phyloP scores from a whole-genome alignment of 345 rosid species.

The Jatropha curcas region DNA sequence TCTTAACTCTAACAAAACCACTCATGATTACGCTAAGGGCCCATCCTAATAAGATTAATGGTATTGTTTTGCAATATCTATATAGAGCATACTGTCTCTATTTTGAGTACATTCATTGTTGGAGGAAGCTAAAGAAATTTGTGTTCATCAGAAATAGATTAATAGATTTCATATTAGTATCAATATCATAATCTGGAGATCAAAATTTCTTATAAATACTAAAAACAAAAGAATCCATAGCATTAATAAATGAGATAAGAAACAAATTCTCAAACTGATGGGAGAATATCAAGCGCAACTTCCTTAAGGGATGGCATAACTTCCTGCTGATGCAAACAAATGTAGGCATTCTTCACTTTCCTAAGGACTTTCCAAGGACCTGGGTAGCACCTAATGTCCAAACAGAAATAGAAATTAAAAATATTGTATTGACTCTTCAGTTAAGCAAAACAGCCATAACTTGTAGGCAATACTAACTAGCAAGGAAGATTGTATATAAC shows the following conservation, averaged over 20 bases:
- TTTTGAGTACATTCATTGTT: neutral
- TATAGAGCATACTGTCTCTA: neutral
- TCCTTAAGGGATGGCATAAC: slow-evolving; percentile 89
- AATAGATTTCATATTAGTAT: too few relatives aligned
- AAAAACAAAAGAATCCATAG: too few relatives aligned
- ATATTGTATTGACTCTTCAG: neutral
- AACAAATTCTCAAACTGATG: slow-evolving; percentile 48
- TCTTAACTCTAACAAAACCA: too few relatives aligned
- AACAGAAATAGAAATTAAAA: neutral
- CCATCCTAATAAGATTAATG: neutral
- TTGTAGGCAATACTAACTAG: too few relatives aligned
- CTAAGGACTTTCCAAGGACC: slow-evolving; percentile 90
- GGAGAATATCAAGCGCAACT: slow-evolving; percentile 82
- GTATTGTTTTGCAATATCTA: too few relatives aligned
- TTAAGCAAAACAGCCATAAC: neutral
- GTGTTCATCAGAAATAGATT: neutral
- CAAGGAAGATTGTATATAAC: too few relatives aligned
- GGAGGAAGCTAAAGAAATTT: neutral
- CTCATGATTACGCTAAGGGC: neutral
- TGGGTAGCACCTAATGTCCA: slow-evolving; percentile 67
- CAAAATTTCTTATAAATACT: too few relatives aligned
- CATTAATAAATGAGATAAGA: neutral
- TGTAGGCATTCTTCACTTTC: slow-evolving; percentile 40
- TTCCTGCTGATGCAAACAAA: slow-evolving; percentile 72
- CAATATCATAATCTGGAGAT: neutral